Base-by-base conservation (phyloP, 345 rosid species). In the Corchorus capsularis region DNA sequence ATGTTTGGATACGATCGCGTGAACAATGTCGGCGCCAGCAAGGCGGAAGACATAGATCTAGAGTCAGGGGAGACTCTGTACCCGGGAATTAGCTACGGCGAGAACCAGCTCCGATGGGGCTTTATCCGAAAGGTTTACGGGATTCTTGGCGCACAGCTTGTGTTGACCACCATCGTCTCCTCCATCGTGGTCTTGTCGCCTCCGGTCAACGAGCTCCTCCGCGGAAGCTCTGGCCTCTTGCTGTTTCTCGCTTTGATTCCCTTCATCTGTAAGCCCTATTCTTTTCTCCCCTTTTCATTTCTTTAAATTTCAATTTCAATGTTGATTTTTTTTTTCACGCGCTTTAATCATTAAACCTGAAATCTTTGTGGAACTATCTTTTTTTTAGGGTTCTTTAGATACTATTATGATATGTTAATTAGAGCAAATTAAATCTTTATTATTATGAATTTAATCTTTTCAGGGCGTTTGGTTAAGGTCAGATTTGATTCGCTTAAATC, bases 41-140 rank as follows among this genome's bases (percentile, higher is more conserved):
- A 87, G 79, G 85, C 75, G 67, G 75, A 68, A 32, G 77, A 69
- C 64, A 73, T 82, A 11, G 96, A 89, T 62, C 74, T 87, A 93
- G 96, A 80, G 83, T 76, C 57, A 91, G 98, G 98, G 47, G 93
- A 86, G 82, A 82, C 88, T 72, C 86, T 93, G 71, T 95, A 89
- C 75, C 97, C 98, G 1, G 98, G 94, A 63, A 84, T 95, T 52
- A 81, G 97, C 81, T 76, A 74, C 65, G 97, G 96, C 32, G 99
- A 95, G 86, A 89, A 91, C 83, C 90, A 90, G 76, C 94, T 92
- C 72, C 94, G 99, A 10, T 95, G 98, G 98, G 97, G 93, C 13
- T 88, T 96, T 81, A 89, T 93, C 73, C 97, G 93, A 68, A 96
- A 96, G 77, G 98, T 93, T 70, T 96, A 93, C 76, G 94, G 94